Conservation (phyloP, 805 yeast species). For the Candida manassasensis region DNA sequence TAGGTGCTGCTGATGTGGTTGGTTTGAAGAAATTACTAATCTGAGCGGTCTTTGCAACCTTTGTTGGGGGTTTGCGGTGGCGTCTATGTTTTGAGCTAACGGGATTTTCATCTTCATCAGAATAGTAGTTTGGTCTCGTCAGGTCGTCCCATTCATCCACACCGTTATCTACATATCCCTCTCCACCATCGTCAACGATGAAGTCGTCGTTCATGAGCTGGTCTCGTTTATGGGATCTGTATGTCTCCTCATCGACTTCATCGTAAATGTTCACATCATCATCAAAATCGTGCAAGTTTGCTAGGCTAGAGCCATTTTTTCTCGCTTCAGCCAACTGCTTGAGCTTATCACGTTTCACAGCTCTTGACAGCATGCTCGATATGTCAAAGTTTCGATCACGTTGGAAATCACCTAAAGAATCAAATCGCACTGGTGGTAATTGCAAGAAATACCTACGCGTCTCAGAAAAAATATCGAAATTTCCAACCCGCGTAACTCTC, state of each 20-base stretch:
- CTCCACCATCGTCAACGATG: constrained; percentile 90
- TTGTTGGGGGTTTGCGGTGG: constrained; percentile 27
- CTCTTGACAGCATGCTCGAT: constrained; percentile 28
- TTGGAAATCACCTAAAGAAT: no score
- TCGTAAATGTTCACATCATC: constrained; percentile 66
- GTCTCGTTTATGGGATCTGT: constrained; percentile 69
- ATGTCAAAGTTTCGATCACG: neutral
- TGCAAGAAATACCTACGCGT: no score
- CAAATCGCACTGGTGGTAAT: no score
- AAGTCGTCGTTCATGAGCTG: constrained; percentile 86
- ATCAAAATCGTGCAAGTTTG: constrained; percentile 35
- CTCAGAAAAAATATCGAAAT: no score
- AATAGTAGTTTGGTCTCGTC: constrained; percentile 45
- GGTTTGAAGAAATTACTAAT: constrained; percentile 53
- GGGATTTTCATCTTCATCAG: constrained; percentile 48
- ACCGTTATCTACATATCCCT: constrained; percentile 92
- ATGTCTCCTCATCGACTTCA: constrained; percentile 78
- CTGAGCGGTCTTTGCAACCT: constrained; percentile 41
- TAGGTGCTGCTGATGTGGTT: constrained; percentile 22
- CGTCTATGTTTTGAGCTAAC: constrained; percentile 17
- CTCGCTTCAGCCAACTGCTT: constrained; percentile 63
- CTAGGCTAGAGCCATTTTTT: constrained; percentile 48
- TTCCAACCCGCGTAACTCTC: no score
- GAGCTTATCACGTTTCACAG: constrained; percentile 39
- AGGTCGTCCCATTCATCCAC: constrained; percentile 79